Evolutionary conservation across 495 filamentous ascomycete species (phyloP).

Genomic region (Tuber aestivum): DNA sequence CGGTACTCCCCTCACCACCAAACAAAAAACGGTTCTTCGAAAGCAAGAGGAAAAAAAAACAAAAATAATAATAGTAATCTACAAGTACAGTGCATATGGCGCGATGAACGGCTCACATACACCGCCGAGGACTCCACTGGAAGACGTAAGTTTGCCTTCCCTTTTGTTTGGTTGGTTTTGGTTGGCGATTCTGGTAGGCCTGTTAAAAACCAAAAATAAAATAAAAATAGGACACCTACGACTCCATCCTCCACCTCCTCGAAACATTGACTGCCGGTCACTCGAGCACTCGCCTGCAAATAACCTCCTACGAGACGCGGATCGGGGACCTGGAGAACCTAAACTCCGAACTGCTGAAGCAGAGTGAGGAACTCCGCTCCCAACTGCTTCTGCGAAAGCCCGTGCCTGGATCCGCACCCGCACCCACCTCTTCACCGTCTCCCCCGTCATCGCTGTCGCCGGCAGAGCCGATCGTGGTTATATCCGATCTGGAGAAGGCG

Average conservation of each 20-base stretch:
- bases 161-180: neutral
- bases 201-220: neutral
- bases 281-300: neutral
- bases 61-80: neutral
- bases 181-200: neutral
- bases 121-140: neutral
- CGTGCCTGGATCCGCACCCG: slow-evolving; percentile 6
- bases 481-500: slow-evolving; percentile 7
- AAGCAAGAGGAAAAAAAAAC: neutral
- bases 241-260: neutral
- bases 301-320: slow-evolving; percentile 23
- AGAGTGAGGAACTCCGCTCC: slow-evolving; percentile 9
- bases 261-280: neutral
- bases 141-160: neutral
- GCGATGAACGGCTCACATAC: neutral
- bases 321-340: slow-evolving; percentile 25
- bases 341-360: slow-evolving; percentile 21
- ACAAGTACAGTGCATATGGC: neutral
- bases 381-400: slow-evolving; percentile 5
- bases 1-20: neutral
- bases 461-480: neutral
- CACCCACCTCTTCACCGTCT: neutral
- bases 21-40: neutral
- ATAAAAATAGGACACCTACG: neutral
- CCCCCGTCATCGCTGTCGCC: slow-evolving; percentile 9